phyloP scores from a whole-genome alignment of 2,329 filamentous ascomycete species.

The Rhytidhysteron rufulum region DNA sequence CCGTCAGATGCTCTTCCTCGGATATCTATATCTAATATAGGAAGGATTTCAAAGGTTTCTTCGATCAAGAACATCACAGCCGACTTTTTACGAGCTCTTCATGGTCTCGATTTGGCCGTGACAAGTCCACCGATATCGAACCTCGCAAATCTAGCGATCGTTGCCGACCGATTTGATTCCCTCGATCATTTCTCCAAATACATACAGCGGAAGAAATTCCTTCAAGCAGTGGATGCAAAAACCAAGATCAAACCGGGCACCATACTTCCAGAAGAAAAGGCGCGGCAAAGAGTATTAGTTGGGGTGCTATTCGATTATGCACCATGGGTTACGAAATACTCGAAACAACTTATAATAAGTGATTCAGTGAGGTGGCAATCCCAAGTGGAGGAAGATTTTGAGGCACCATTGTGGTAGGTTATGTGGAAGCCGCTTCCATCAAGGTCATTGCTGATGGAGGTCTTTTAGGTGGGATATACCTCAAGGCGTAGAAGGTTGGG shows the following conservation, averaged over 20 bases:
- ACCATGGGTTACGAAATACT: conserved; percentile 57
- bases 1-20: conserved; percentile 55
- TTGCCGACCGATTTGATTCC: conserved; percentile 72
- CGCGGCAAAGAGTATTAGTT: conserved; percentile 67
- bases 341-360: conserved; percentile 62
- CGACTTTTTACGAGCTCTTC: conserved; percentile 65
- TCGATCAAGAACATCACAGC: conserved; percentile 60
- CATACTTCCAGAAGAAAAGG: conserved; percentile 56
- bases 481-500: conserved; percentile 61
- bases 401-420: conserved; percentile 59
- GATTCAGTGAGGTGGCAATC: conserved; percentile 59
- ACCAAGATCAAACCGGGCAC: conserved; percentile 37
- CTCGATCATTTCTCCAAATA: conserved; percentile 53
- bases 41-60: conserved; percentile 60
- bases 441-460: too few relatives aligned
- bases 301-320: conserved; percentile 63
- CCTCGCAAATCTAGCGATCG: conserved; percentile 63
- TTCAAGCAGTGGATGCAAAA: conserved; percentile 42
- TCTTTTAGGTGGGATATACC: conserved; percentile 75
- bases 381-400: conserved; percentile 33
- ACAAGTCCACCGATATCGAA: conserved; percentile 54
- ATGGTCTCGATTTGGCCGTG: conserved; percentile 48
- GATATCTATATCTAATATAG: conserved; percentile 63
- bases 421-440: too few relatives aligned
- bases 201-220: conserved; percentile 44